These are phyloP conservation scores for Aegilops longissima DNA, from an alignment of 176 grass and related monocot species.

Conservation along the genomic window DNA sequence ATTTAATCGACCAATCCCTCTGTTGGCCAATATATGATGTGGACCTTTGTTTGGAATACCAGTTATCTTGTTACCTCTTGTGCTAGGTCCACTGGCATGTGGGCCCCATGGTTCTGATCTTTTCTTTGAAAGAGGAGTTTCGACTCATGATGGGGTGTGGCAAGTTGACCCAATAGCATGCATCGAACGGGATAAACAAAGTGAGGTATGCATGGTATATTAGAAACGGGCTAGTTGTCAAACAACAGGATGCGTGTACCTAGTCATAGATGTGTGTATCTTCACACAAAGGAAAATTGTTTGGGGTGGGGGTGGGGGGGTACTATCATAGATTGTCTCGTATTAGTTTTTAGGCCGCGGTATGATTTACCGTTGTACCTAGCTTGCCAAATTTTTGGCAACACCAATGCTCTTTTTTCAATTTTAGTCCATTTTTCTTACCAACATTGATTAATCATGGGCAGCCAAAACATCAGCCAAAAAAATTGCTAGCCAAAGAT, in stretches of 20 bases:
- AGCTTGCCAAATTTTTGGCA: background rate
- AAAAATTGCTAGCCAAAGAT: background rate
- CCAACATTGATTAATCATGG: background rate
- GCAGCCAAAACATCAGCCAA: background rate
- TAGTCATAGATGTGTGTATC: background rate
- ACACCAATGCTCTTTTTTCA: background rate
- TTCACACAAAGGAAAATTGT: background rate
- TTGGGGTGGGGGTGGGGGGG: too few species aligned
- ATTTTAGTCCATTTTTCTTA: background rate
- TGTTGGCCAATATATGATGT: background rate
- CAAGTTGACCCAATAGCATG: background rate
- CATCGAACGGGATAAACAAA: background rate
- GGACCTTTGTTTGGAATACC: background rate
- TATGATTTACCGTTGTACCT: too few species aligned
- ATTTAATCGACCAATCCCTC: background rate
- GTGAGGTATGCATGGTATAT: background rate
- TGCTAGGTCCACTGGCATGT: background rate
- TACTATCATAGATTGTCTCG: too few species aligned
- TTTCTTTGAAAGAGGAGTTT: background rate
- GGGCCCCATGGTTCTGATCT: background rate
- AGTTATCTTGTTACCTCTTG: background rate
- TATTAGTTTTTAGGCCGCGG: too few species aligned
- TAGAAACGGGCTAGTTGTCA: background rate
- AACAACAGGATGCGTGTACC: background rate
- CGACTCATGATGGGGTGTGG: background rate